These are phyloP conservation scores for Alternaria angustiovoidea DNA, from an alignment of 2,329 filamentous ascomycete genomes.

Conservation along the genomic window DNA sequence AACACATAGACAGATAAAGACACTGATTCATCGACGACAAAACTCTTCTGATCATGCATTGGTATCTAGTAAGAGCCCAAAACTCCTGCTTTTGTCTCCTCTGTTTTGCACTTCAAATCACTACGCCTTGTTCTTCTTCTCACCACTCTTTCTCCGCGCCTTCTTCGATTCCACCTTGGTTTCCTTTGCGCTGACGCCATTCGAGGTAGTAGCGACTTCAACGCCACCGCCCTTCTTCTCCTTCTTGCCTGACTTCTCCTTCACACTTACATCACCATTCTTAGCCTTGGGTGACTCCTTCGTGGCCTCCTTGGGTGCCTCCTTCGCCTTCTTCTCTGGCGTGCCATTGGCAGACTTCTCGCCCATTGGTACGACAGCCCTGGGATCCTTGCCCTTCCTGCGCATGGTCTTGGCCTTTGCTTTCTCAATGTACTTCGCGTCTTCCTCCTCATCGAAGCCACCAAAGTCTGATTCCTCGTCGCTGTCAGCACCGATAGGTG, in stretches of 20 bases:
- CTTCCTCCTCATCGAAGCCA: slow-evolving; percentile 61
- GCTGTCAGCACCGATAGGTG: slow-evolving; percentile 65
- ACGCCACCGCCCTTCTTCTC: slow-evolving; percentile 22
- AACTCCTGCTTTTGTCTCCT: not conserved
- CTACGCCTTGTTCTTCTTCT: slow-evolving; percentile 32
- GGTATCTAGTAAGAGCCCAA: not conserved
- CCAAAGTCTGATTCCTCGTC: slow-evolving; percentile 56
- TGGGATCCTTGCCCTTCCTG: slow-evolving; percentile 59
- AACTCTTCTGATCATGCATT: not conserved
- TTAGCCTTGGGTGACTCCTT: slow-evolving; percentile 28
- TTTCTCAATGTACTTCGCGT: slow-evolving; percentile 57
- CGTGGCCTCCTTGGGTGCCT: slow-evolving; percentile 5
- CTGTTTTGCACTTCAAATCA: not conserved
- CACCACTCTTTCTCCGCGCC: slow-evolving; percentile 30
- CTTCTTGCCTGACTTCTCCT: slow-evolving; percentile 15
- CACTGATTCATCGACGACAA: not conserved
- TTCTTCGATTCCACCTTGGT: slow-evolving; percentile 25
- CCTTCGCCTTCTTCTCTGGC: slow-evolving; percentile 12
- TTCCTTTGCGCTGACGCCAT: slow-evolving; percentile 20
- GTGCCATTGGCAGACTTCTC: slow-evolving; percentile 29
- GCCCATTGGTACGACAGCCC: slow-evolving; percentile 39
- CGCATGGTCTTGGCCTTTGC: slow-evolving; percentile 54
- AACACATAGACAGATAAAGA: not conserved
- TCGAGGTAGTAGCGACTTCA: slow-evolving; percentile 15
- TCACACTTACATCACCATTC: slow-evolving; percentile 26